These are phyloP conservation scores for Candida gorgasii DNA, from an alignment of 805 yeast species.

Conservation along the genomic window DNA sequence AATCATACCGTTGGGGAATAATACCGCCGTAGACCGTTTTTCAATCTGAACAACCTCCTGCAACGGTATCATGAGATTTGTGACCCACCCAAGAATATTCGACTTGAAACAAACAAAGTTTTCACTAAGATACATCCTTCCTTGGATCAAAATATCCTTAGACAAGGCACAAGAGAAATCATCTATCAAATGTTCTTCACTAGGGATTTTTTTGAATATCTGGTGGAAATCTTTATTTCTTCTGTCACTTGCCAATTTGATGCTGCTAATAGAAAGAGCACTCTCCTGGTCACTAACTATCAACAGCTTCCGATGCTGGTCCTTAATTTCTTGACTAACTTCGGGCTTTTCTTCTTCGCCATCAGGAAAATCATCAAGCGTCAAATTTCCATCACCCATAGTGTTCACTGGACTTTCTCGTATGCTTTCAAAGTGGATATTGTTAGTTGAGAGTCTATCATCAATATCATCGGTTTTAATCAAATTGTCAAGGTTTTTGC, in stretches of 20 bases:
- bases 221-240: slow-evolving; percentile 62
- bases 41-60: slow-evolving; percentile 64
- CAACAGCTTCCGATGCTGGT: neutral
- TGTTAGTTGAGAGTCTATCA: slow-evolving; percentile 9
- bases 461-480: slow-evolving; percentile 7
- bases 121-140: slow-evolving; percentile 60
- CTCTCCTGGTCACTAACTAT: slow-evolving; percentile 10
- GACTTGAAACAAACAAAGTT: slow-evolving; percentile 62
- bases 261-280: slow-evolving; percentile 10
- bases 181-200: slow-evolving; percentile 54
- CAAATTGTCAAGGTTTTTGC: slow-evolving; percentile 15
- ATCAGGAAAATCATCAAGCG: slow-evolving; percentile 19
- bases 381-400: slow-evolving; percentile 50
- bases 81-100: slow-evolving; percentile 66
- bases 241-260: slow-evolving; percentile 45
- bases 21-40: slow-evolving; percentile 63
- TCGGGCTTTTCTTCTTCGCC: neutral
- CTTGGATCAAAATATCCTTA: slow-evolving; percentile 67
- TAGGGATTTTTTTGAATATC: slow-evolving; percentile 53
- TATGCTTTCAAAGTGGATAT: slow-evolving; percentile 49
- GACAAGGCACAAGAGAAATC: slow-evolving; percentile 68
- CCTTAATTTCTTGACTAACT: neutral
- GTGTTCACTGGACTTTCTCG: slow-evolving; percentile 48
- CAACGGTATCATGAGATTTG: slow-evolving; percentile 56
- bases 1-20: slow-evolving; percentile 69